These are phyloP conservation scores for Fusarium sp. DNA, from an alignment of 2,329 filamentous ascomycete species.

Conservation along the genomic window DNA sequence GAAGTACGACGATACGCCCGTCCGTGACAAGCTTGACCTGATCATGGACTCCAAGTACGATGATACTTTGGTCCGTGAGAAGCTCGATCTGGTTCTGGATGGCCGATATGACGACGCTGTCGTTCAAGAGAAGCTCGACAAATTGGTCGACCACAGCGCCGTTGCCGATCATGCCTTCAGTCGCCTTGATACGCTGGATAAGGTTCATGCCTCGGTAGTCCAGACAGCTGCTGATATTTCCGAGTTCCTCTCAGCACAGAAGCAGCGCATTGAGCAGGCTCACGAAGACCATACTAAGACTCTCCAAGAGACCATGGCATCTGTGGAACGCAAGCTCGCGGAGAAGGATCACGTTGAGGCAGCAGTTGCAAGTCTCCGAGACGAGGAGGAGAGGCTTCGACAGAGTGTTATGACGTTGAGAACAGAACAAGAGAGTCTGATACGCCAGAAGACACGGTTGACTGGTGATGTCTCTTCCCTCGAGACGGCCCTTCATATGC, in stretches of 20 bases:
- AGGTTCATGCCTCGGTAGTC: constrained; percentile 88
- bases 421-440: constrained; percentile 77
- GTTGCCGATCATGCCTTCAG: constrained; percentile 74
- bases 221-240: constrained; percentile 85
- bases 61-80: constrained; percentile 45
- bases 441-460: constrained; percentile 80
- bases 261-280: constrained; percentile 77
- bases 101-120: constrained; percentile 60
- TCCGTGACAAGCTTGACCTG: constrained; percentile 52
- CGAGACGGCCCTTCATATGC: constrained; percentile 87
- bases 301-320: constrained; percentile 79
- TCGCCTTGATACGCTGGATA: constrained; percentile 84
- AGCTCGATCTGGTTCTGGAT: constrained; percentile 41
- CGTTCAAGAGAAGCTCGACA: constrained; percentile 52
- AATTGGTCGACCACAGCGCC: constrained; percentile 69
- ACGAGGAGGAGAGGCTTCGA: constrained; percentile 63
- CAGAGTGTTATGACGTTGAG: constrained; percentile 67
- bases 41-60: constrained; percentile 50
- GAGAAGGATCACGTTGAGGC: constrained; percentile 71
- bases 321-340: constrained; percentile 78
- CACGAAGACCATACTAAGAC: constrained; percentile 82
- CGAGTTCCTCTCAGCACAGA: constrained; percentile 81
- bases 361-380: constrained; percentile 60
- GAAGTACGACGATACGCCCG: constrained; percentile 43
- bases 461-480: constrained; percentile 88